Conservation (phyloP, 2,329 filamentous ascomycete genomes). For the Colletotrichum spinosum region DNA sequence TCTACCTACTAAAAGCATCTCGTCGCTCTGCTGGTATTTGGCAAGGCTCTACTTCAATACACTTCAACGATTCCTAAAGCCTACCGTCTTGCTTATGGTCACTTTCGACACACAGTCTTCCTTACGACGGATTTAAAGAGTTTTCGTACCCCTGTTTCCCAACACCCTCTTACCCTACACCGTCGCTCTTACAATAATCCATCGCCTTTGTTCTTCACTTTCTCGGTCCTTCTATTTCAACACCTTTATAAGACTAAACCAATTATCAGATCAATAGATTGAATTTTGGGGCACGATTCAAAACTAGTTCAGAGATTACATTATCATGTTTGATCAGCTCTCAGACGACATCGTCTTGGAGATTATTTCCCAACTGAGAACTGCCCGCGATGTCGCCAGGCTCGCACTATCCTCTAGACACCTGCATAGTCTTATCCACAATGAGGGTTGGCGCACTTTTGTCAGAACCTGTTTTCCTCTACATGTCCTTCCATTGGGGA, state of each 20-base stretch:
- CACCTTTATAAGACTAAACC: slow-evolving; percentile 23
- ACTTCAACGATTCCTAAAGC: too few relatives aligned
- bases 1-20: too few relatives aligned
- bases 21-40: too few relatives aligned
- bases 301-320: too few relatives aligned
- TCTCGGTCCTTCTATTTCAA: background rate
- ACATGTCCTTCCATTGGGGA: slow-evolving; percentile 46
- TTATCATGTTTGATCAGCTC: slow-evolving; percentile 51
- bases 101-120: too few relatives aligned
- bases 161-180: too few relatives aligned
- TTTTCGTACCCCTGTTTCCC: too few relatives aligned
- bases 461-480: slow-evolving; percentile 58
- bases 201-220: too few relatives aligned
- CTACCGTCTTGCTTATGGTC: too few relatives aligned
- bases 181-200: too few relatives aligned
- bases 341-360: slow-evolving; percentile 64
- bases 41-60: too few relatives aligned
- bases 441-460: slow-evolving; percentile 63
- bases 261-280: slow-evolving; percentile 24
- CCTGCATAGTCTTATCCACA: slow-evolving; percentile 51
- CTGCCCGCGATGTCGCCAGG: slow-evolving; percentile 59
- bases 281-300: slow-evolving; percentile 3
- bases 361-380: slow-evolving; percentile 59
- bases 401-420: slow-evolving; percentile 54
- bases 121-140: too few relatives aligned